These are phyloP conservation scores for Saccharomycopsis fodiens DNA, from an alignment of 805 yeast genomes.

Conservation along the genomic window DNA sequence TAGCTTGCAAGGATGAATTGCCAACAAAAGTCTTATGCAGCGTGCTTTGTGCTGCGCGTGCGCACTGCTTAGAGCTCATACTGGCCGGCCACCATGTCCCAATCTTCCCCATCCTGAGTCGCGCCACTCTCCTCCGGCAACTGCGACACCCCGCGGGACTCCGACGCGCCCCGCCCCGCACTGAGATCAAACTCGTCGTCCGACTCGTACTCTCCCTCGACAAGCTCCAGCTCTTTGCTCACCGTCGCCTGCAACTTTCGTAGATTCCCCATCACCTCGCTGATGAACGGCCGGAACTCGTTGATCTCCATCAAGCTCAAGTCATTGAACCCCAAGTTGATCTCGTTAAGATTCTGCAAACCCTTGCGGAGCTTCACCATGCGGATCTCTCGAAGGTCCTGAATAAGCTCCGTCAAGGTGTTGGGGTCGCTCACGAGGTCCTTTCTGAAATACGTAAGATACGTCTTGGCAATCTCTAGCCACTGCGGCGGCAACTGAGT, in stretches of 20 bases:
- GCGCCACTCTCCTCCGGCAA: conserved; percentile 12
- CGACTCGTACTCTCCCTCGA: conserved; percentile 20
- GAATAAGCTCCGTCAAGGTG: conserved; percentile 59
- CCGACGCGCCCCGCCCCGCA: not conserved
- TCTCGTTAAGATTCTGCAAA: conserved; percentile 66
- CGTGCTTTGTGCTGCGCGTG: no score
- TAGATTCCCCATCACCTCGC: conserved; percentile 73
- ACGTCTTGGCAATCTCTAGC: conserved; percentile 70
- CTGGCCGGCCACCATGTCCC: conserved; percentile 15
- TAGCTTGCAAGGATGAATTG: no score
- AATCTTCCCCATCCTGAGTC: conserved; percentile 6
- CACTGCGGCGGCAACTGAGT: conserved; percentile 78
- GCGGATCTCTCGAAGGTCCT: conserved; percentile 80
- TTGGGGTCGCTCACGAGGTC: conserved; percentile 72
- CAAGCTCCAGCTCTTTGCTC: conserved; percentile 8
- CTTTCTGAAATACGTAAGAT: conserved; percentile 63
- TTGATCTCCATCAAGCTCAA: conserved; percentile 79
- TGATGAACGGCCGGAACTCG: conserved; percentile 76
- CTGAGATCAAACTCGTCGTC: conserved; percentile 11
- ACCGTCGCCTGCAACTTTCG: conserved; percentile 42
- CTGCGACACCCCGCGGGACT: not conserved
- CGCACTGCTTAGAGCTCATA: conserved; percentile 11
- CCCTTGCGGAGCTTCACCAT: conserved; percentile 78
- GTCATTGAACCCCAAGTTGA: conserved; percentile 76
- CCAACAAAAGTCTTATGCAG: no score